phyloP scores from a whole-genome alignment of 257 asterid species.

The Rauvolfia tetraphylla region DNA sequence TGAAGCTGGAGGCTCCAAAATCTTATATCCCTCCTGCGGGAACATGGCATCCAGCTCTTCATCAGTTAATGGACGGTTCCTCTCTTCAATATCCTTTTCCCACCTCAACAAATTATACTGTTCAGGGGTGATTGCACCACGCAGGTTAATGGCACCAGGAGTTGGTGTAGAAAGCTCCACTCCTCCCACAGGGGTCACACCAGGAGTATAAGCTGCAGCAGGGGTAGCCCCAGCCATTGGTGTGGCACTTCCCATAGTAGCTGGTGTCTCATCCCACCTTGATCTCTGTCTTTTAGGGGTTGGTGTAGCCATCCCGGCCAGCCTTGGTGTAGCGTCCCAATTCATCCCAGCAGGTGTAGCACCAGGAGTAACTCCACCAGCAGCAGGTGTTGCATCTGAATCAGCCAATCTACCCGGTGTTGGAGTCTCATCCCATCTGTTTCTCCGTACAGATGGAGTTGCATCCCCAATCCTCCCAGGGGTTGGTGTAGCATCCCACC shows the following conservation, averaged over 20 bases:
- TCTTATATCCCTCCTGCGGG: slow-evolving; percentile 83
- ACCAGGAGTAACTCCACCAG: too few relatives aligned
- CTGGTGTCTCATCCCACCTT: slow-evolving; percentile 98
- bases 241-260: too few relatives aligned
- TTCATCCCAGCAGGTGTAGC: too few relatives aligned
- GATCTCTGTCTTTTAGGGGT: slow-evolving; percentile 94
- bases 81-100: slow-evolving; percentile 91
- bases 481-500: slow-evolving; percentile 97
- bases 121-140: slow-evolving; percentile 82
- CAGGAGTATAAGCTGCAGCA: slow-evolving; percentile 78
- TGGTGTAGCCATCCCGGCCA: slow-evolving; percentile 74
- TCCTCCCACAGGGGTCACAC: slow-evolving; percentile 79
- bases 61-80: slow-evolving; percentile 76
- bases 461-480: slow-evolving; percentile 91
- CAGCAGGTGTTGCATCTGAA: too few relatives aligned
- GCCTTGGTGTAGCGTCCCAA: slow-evolving; percentile 88
- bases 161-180: slow-evolving; percentile 83
- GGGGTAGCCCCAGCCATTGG: too few relatives aligned
- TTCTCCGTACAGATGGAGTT: slow-evolving; percentile 65
- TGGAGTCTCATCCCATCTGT: too few relatives aligned
- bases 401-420: too few relatives aligned
- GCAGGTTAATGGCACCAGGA: too few relatives aligned
- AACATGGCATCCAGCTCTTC: slow-evolving; percentile 86
- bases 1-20: slow-evolving; percentile 81
- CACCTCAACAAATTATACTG: slow-evolving; percentile 79